Evolutionary conservation across 176 grass and related monocot species (phyloP), one percentile per base, ranked within the genome.

Genomic region (Metroxylon sagu): DNA sequence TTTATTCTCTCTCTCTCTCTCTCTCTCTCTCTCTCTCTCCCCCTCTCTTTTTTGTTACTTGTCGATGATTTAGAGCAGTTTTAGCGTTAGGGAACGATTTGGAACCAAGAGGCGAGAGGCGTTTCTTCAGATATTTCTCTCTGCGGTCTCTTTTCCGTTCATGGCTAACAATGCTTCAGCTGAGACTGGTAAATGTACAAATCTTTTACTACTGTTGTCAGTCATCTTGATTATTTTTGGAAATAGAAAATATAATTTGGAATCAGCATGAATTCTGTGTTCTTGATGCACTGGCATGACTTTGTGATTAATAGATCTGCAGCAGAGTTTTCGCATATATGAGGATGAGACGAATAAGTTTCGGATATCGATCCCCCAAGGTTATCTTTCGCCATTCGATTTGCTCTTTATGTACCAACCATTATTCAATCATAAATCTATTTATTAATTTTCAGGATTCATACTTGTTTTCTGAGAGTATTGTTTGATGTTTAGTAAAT

Each of bases 271-370:
- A 43, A 43, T 7, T 43, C 12, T 43, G 35, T 43, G 35, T 43
- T 43, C 35, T 43, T 43, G 35, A 43, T 43, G 12, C 35, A 43
- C 35, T 43, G 35, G 35, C 3, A 43, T 43, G 35, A 43, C 14
- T 43, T 74, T 29, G 16, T 48, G 29, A 28, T 56, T 7, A 56
- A 56, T 58, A 91, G 87, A 83, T 68, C 29, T 53, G 52, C 77
- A 80, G 83, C 83, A 80, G 61, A 85, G 53, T 2, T 87, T 91
- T 61, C 70, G 48, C 2, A 80, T 61, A 5, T 97, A 91, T 48
- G 75, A 88, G 74, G 92, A 91, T 26, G 78, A 88, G 57, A 56
- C 29, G 19, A 87, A 85, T 77, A 97, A 91, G 72, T 97, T 70
- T 62, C 71, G 50, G 25, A 85, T 97, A 19, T 69, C 18, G 8